These are phyloP conservation scores for Solanum etuberosum DNA, from an alignment of 257 asterid genomes.

Conservation along the genomic window DNA sequence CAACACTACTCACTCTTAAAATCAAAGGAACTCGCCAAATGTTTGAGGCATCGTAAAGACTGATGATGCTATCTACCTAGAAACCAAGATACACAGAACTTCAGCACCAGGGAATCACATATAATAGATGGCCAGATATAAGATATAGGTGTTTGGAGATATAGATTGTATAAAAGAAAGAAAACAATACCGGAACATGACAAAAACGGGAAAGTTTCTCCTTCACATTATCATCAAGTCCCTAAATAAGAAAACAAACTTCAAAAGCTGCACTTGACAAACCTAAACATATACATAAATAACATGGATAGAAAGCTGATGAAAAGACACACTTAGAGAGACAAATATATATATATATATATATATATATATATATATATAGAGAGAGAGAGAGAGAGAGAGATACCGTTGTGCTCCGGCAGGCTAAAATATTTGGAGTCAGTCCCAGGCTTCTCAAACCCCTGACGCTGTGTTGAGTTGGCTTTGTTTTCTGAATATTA, in stretches of 20 bases:
- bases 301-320: not conserved
- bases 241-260: conserved; percentile 11
- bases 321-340: not conserved
- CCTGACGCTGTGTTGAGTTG: conserved; percentile 81
- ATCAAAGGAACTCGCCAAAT: conserved; percentile 70
- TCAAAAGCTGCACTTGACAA: not conserved
- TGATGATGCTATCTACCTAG: conserved; percentile 54
- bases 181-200: conserved; percentile 42
- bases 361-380: not conserved
- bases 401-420: conserved; percentile 71
- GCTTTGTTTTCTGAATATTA: conserved; percentile 67
- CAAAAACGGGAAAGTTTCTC: conserved; percentile 30
- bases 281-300: not conserved
- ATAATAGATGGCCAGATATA: not conserved
- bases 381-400: not conserved
- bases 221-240: conserved; percentile 17
- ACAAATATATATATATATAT: not conserved
- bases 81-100: not conserved
- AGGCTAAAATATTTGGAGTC: conserved; percentile 62
- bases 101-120: not conserved
- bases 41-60: conserved; percentile 58
- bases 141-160: not conserved
- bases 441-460: conserved; percentile 74
- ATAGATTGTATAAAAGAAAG: not conserved
- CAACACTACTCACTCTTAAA: conserved; percentile 37